These are phyloP conservation scores for Botrytis sinoallii DNA, from an alignment of 2,329 filamentous ascomycete genomes.

Conservation along the genomic window DNA sequence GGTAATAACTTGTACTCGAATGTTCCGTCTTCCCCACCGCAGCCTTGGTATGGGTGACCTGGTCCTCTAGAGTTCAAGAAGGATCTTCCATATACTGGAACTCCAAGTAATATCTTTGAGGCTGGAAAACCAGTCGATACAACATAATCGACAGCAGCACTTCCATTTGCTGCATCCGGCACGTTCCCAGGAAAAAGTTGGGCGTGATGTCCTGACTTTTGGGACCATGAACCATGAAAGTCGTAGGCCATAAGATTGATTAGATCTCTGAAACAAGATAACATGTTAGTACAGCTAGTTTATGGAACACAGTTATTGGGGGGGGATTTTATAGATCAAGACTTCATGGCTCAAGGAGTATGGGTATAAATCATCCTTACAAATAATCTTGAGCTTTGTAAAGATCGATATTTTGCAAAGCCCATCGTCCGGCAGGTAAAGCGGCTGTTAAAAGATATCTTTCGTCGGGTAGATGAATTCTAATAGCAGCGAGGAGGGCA, in stretches of 20 bases:
- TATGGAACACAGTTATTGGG: neutral
- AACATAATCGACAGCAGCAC: slow-evolving; percentile 64
- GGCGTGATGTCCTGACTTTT: slow-evolving; percentile 68
- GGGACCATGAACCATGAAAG: slow-evolving; percentile 69
- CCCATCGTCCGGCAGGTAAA: slow-evolving; percentile 64
- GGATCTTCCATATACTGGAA: slow-evolving; percentile 72
- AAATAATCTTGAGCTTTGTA: slow-evolving; percentile 60
- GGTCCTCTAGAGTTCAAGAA: slow-evolving; percentile 65
- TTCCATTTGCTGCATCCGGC: slow-evolving; percentile 59
- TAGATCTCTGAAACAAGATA: slow-evolving; percentile 48
- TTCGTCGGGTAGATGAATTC: slow-evolving; percentile 64
- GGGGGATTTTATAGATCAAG: neutral
- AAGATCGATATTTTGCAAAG: slow-evolving; percentile 68
- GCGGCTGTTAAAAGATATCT: slow-evolving; percentile 69
- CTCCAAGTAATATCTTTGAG: slow-evolving; percentile 70
- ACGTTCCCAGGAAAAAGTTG: slow-evolving; percentile 62
- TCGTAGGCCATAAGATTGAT: slow-evolving; percentile 82
- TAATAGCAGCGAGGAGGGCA: slow-evolving; percentile 62
- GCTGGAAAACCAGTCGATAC: slow-evolving; percentile 63
- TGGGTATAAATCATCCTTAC: slow-evolving; percentile 2
- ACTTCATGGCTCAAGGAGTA: neutral
- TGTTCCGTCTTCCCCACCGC: slow-evolving; percentile 61
- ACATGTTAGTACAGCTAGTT: neutral
- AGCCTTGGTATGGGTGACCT: slow-evolving; percentile 57
- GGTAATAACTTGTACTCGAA: slow-evolving; percentile 75